Conservation (phyloP, 2,329 filamentous ascomycete species). For the Fusarium sarcochroum region DNA sequence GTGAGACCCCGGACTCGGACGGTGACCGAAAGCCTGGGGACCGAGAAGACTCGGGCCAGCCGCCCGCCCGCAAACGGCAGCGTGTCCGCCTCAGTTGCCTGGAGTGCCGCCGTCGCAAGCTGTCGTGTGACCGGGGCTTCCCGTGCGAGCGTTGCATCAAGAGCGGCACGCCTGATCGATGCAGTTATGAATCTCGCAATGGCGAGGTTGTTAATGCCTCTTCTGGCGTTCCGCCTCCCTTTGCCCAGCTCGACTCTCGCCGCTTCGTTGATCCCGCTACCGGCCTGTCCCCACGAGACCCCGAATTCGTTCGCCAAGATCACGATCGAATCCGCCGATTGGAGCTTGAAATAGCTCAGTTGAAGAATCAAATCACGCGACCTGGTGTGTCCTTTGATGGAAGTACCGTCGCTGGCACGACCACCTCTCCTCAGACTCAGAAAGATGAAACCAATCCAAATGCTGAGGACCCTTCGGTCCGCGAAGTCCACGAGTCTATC, state of each 20-base stretch:
- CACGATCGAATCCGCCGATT: conserved; percentile 71
- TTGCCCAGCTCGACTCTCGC: conserved; percentile 59
- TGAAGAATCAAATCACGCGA: conserved; percentile 66
- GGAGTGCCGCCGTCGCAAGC: conserved; percentile 72
- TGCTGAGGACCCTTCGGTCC: conserved; percentile 52
- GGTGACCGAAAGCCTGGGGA: conserved; percentile 47
- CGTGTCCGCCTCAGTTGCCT: conserved; percentile 72
- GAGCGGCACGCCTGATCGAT: conserved; percentile 71
- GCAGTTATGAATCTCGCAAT: conserved; percentile 71
- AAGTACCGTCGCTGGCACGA: conserved; percentile 63
- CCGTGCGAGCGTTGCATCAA: conserved; percentile 74
- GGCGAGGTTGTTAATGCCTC: conserved; percentile 65
- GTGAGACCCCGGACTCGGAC: conserved; percentile 58
- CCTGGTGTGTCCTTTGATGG: conserved; percentile 63
- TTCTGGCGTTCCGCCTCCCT: conserved; percentile 60
- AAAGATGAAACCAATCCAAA: conserved; percentile 58
- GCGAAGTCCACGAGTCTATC: conserved; percentile 58
- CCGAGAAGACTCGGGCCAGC: conserved; percentile 52
- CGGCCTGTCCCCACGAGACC: conserved; percentile 54
- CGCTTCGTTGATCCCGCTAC: conserved; percentile 52
- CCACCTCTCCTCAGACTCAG: conserved; percentile 61
- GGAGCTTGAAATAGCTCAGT: conserved; percentile 70
- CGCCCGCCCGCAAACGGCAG: conserved; percentile 68
- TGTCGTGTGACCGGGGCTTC: conserved; percentile 73
- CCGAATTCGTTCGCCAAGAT: conserved; percentile 60